Percentiles rank a stretch among this genome's conserved stretches.
phyloP scores from a whole-genome alignment of 2,329 filamentous ascomycete species.

The Teratosphaeria pseudoeucalypti region DNA sequence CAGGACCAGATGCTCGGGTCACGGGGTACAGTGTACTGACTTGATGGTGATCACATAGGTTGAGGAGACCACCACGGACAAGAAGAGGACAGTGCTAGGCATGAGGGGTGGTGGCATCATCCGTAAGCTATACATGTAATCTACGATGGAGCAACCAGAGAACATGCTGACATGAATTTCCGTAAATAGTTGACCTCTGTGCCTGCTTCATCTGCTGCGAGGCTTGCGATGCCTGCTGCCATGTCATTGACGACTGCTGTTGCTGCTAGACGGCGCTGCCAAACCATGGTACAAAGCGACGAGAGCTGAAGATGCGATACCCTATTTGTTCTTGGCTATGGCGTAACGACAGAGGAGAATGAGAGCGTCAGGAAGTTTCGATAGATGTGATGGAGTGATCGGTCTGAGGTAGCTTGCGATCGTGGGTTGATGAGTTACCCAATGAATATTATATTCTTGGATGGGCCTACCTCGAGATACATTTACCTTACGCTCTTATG shows the following conservation, averaged over 20 bases:
- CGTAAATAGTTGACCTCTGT: conserved; percentile 16
- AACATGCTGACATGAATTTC: conserved; percentile 1
- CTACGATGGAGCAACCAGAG: neutral
- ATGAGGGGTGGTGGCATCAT: conserved; percentile 21
- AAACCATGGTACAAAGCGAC: neutral
- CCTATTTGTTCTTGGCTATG: neutral
- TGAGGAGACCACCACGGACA: conserved; percentile 10
- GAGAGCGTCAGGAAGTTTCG: too few relatives aligned
- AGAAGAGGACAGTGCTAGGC: conserved; percentile 17
- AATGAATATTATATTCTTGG: too few relatives aligned
- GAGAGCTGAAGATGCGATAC: neutral
- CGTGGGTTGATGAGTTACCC: too few relatives aligned
- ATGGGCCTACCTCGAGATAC: too few relatives aligned
- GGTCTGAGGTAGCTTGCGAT: too few relatives aligned
- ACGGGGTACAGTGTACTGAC: conserved; percentile 1
- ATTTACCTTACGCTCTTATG: too few relatives aligned
- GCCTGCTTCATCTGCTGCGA: conserved; percentile 24
- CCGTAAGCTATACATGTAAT: conserved; percentile 8
- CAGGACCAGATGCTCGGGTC: neutral
- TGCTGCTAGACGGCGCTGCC: conserved; percentile 14
- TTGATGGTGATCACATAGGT: conserved; percentile 1
- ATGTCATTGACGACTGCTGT: conserved; percentile 20
- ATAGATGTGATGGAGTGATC: too few relatives aligned
- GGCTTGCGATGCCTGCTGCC: conserved; percentile 17
- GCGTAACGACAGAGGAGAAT: neutral